These are phyloP conservation scores for Xylariaceae sp. DNA, from an alignment of 2,329 filamentous ascomycete species.

Conservation along the genomic window DNA sequence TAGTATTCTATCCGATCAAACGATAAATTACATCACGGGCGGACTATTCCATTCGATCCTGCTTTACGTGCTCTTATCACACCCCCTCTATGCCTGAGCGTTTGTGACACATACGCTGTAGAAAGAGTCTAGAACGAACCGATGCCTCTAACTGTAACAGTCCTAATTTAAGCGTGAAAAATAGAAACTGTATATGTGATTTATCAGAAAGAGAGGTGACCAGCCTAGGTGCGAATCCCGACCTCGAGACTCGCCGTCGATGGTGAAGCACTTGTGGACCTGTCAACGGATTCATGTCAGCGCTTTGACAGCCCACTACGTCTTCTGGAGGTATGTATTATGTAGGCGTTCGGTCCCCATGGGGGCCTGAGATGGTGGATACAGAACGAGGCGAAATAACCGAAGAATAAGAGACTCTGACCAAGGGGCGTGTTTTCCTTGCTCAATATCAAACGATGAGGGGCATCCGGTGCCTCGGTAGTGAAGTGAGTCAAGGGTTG, in stretches of 20 bases:
- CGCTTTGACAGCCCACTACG: background rate
- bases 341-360: background rate
- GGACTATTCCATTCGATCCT: background rate
- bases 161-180: background rate
- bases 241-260: background rate
- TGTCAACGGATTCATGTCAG: background rate
- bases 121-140: no score
- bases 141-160: no score
- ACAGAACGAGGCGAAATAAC: no score
- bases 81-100: background rate
- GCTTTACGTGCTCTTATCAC: background rate
- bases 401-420: no score
- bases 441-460: no score
- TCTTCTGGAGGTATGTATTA: background rate
- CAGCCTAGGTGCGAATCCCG: background rate
- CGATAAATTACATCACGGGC: background rate
- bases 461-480: no score
- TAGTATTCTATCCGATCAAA: no score
- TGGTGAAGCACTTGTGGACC: background rate
- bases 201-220: background rate
- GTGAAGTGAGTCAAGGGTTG: no score
- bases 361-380: background rate
- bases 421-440: no score
- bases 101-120: background rate
- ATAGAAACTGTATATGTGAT: background rate